Evolutionary conservation across 169 alveolate genomes (phyloP), one percentile per base, ranked within the genome.

Genomic region (Babesia ovis): DNA sequence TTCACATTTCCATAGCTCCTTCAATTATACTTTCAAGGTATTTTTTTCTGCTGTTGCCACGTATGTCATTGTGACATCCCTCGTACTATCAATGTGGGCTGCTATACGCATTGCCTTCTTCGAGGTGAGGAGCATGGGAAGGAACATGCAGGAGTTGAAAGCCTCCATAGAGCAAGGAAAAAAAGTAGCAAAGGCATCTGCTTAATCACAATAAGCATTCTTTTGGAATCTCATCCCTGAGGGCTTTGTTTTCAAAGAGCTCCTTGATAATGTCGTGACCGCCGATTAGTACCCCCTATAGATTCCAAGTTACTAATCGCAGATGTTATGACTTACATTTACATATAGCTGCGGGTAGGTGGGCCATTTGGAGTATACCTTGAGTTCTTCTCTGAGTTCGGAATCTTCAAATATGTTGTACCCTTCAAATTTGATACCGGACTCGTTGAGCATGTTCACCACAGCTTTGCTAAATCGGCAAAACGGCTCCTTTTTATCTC

Each of bases 311-410:
- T 6, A 20, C 9, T 51, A 31, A 27, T 14, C 16, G 41, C 41
- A 22, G 23, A 18, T 31, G 3, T 20, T 29, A 41, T 61, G 90
- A 58, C 93, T 84, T 53, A 88, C 87, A 14, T 93, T 91, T 1
- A 94, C 89, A 84, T 93, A 95, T 48, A 95, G 85, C 69, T 95
- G 94, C n/a, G 98, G 98, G 62, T 91, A 92, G 6, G 98, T 95
- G 8, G 98, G 98, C 98, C 98, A 95, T 58, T 94, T 91, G 11
- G 96, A 91, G 68, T 85, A 95, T 54, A 85, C 91, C 85, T 95
- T 95, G 59, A 93, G 87, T 64, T 93, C 93, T 64, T 90, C 95
- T 66, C 97, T 84, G 34, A 95, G 76, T 32, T 77, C 69, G 25
- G 86, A 89, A 58, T 93, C 92, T 42, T 85, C 93, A 53, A 95